Base-by-base conservation (phyloP, 345 rosid species). In the Sonneratia caseolaris region DNA sequence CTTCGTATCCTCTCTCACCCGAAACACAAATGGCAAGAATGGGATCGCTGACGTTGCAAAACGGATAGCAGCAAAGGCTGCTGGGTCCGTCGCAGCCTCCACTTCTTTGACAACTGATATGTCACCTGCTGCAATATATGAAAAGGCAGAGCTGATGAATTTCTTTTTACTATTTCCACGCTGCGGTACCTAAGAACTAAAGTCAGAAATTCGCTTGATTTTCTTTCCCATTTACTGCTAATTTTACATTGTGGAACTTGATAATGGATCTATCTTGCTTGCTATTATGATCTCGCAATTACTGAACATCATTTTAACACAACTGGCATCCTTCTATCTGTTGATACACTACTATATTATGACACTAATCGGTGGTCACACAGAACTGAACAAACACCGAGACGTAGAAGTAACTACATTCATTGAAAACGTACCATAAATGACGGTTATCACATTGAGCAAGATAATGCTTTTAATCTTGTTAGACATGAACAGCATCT, bases 51-150 rank as follows among this genome's bases (percentile, higher is more conserved):
- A 81, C 66, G 86, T 70, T 38, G 66, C 73, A 75, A 88, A 88
- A 69, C 89, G 76, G 71, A 83, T 85, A 43, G 81, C 85, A 40
- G 78, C 79, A 68, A 88, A 90, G 11, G 82, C 73, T 43, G 88
- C 87, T 3, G 91, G 92, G 59, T 84, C 87, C 73, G 71, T 70
- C 45, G 77, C 68, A 5, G 87, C 71, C 80, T 90, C 87, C 38
- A 85, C 84, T 73, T 84, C 86, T 76, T 90, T 88, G 51, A 88
- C 76, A n/a, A 88, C 83, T 10, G 91, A 78, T 71, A 86, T 83
- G 69, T 79, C 79, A 78, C 88, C 86, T 61, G 91, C 92, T 90
- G 75, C 76, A 83, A n/a, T 43, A 65, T 8, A 59, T 14, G 14
- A 68, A 43, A 77, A 27, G 49, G 64, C 48, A 61, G 70, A 72